phyloP scores from a whole-genome alignment of 1,139 yeast species.

The Protomyces inouyei region DNA sequence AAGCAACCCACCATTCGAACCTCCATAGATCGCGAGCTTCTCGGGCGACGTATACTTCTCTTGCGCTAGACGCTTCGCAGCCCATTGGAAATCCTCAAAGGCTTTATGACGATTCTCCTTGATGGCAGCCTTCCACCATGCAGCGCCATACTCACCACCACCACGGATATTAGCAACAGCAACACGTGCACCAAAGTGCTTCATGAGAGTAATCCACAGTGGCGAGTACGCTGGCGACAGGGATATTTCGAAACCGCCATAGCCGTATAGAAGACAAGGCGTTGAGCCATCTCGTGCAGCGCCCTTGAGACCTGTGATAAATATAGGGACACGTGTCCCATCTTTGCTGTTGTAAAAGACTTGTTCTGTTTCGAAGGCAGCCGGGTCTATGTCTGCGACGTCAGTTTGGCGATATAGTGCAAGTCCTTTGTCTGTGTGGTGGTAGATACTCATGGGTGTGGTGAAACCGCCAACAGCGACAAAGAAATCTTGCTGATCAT shows the following conservation, averaged over 20 bases:
- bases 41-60: conserved; percentile 14
- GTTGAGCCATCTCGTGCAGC: conserved; percentile 7
- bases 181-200: conserved; percentile 16
- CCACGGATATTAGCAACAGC: conserved; percentile 27
- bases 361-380: conserved; percentile 21
- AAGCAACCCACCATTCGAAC: conserved; percentile 17
- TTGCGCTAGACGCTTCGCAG: conserved; percentile 4
- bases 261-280: conserved; percentile 22
- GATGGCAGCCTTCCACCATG: conserved; percentile 25
- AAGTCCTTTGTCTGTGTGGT: neutral
- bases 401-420: conserved; percentile 8
- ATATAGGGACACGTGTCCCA: conserved; percentile 26
- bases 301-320: conserved; percentile 13
- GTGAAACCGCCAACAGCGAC: conserved; percentile 25
- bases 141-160: conserved; percentile 26
- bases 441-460: conserved; percentile 16
- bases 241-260: conserved; percentile 19
- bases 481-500: conserved; percentile 19
- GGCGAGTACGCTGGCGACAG: conserved; percentile 16
- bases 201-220: conserved; percentile 21
- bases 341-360: conserved; percentile 23
- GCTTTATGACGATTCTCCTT: conserved; percentile 12
- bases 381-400: conserved; percentile 17
- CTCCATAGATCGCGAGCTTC: conserved; percentile 20
- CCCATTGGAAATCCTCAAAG: conserved; percentile 19